phyloP scores from a whole-genome alignment of 345 rosid species.

The Combretum micranthum region DNA sequence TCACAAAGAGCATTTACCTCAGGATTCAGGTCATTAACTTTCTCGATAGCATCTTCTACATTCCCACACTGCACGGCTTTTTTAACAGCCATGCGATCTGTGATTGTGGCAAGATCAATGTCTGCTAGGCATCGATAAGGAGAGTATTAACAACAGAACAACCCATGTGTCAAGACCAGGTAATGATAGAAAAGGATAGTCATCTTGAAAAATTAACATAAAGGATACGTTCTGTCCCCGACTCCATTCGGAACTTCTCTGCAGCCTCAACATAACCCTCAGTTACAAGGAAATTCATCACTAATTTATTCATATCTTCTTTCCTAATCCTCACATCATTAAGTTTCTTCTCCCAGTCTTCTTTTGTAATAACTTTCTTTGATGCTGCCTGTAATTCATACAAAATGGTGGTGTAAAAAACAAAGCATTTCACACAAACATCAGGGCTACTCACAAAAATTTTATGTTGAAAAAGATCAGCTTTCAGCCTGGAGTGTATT shows the following conservation, averaged over 20 bases:
- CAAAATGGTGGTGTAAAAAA: too few relatives aligned
- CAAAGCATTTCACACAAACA: too few relatives aligned
- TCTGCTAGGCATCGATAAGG: constrained; percentile 74
- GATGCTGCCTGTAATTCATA: constrained; percentile 12
- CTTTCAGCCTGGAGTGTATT: too few relatives aligned
- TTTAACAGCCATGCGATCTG: constrained; percentile 95
- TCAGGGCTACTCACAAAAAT: too few relatives aligned
- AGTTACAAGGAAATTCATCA: constrained; percentile 96
- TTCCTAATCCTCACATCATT: constrained; percentile 79
- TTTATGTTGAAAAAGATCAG: too few relatives aligned
- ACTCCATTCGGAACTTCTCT: constrained; percentile 79
- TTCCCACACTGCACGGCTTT: constrained; percentile 94
- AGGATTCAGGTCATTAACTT: constrained; percentile 91
- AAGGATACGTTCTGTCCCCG: constrained; percentile 95
- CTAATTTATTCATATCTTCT: constrained; percentile 93
- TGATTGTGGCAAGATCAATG: constrained; percentile 86
- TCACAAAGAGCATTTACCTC: constrained; percentile 35
- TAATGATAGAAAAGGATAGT: neutral
- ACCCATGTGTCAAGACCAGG: neutral
- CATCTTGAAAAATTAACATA: neutral
- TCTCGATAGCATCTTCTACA: constrained; percentile 96
- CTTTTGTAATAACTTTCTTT: constrained; percentile 30
- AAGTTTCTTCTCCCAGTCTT: constrained; percentile 93
- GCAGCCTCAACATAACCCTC: constrained; percentile 98
- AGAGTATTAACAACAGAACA: constrained; percentile 6